Percentiles rank a stretch among this genome's conserved stretches.
Conservation (phyloP, 140 eudicot species). For the Oenanthe javanica region DNA sequence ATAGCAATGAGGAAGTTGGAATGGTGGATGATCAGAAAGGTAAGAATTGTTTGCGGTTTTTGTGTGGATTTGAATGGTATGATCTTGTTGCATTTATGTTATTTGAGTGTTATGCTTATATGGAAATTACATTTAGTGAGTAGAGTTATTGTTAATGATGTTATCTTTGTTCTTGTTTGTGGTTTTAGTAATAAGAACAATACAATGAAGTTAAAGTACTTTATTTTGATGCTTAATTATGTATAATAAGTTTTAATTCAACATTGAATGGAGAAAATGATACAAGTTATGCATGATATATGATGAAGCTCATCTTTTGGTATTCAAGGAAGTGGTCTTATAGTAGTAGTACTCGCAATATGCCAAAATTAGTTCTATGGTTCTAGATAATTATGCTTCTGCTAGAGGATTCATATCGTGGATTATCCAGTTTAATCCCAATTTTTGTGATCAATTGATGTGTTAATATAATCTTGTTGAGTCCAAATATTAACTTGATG, state of each 20-base stretch:
- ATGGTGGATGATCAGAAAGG: background rate
- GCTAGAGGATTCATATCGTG: background rate
- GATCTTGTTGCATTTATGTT: background rate
- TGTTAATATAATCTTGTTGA: background rate
- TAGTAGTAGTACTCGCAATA: background rate
- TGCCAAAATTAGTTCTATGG: background rate
- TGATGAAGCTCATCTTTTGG: background rate
- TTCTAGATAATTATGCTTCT: background rate
- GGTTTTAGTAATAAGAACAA: background rate
- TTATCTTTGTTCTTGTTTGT: background rate
- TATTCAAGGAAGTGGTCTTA: background rate
- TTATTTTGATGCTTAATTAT: background rate
- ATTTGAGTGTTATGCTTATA: background rate
- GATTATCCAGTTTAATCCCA: background rate
- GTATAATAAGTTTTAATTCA: background rate
- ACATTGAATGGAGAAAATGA: background rate
- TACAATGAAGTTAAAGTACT: background rate
- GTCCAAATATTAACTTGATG: background rate
- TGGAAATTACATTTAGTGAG: background rate
- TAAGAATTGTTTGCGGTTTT: background rate
- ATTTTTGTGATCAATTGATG: background rate
- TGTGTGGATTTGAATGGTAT: background rate
- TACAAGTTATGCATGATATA: background rate
- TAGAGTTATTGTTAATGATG: background rate
- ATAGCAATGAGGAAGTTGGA: background rate